A percentile compares a stretch with the other conserved stretches of the same genome.
Evolutionary conservation across 2,329 filamentous ascomycete genomes (phyloP).

Genomic region (Tolypocladium tundrense): DNA sequence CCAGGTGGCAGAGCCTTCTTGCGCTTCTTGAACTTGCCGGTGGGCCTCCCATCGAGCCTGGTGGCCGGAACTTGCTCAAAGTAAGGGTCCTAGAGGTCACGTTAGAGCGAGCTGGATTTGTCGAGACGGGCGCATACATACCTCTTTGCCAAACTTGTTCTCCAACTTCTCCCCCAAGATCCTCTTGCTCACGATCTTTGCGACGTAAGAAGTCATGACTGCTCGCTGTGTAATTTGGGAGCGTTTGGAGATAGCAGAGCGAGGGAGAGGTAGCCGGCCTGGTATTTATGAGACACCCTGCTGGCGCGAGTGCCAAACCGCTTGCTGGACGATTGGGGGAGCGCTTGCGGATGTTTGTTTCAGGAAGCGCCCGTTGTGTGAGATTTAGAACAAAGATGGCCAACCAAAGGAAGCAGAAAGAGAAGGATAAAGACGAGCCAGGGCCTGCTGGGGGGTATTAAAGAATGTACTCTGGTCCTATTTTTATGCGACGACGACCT

Average conservation of each 20-base stretch:
- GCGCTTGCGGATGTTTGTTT: conserved; percentile 11
- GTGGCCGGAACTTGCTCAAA: conserved; percentile 75
- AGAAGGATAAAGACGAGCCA: neutral
- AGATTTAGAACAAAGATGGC: conserved; percentile 7
- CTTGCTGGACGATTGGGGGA: conserved; percentile 12
- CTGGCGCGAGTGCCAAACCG: conserved; percentile 1
- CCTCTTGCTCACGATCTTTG: conserved; percentile 45
- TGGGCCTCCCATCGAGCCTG: conserved; percentile 52
- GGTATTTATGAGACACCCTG: conserved; percentile 6
- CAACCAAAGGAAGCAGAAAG: conserved; percentile 3
- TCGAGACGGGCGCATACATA: conserved; percentile 13
- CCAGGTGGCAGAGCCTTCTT: conserved; percentile 78
- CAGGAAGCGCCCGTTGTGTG: conserved; percentile 11
- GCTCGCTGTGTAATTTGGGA: neutral
- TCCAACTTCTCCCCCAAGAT: conserved; percentile 44
- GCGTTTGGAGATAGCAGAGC: neutral
- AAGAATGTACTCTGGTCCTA: neutral
- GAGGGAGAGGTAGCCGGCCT: neutral
- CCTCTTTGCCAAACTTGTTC: conserved; percentile 50
- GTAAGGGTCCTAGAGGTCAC: conserved; percentile 63
- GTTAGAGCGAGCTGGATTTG: neutral
- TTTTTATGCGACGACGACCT: neutral
- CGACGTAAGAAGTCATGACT: conserved; percentile 40
- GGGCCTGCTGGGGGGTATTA: neutral
- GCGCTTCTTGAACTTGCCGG: conserved; percentile 67